These are phyloP conservation scores for Pseudogymnoascus destructans DNA, from an alignment of 2,329 filamentous ascomycete species.

Conservation along the genomic window DNA sequence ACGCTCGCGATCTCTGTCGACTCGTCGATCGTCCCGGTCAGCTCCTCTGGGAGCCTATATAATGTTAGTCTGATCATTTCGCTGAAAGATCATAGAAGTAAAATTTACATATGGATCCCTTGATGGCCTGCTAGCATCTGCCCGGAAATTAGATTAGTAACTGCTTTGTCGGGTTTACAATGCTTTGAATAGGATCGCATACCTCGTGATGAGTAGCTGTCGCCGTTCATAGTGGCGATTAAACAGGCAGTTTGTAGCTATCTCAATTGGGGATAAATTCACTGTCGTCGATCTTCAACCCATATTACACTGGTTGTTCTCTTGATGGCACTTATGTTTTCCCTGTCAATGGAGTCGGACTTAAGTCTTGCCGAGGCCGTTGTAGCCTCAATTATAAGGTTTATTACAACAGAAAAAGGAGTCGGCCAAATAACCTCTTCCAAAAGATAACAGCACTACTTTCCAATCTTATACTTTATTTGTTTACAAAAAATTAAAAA, in stretches of 20 bases:
- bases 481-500: neutral
- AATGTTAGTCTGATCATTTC: slow-evolving; percentile 20
- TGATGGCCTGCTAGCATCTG: slow-evolving; percentile 37
- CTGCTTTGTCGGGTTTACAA: slow-evolving; percentile 19
- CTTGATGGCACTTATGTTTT: slow-evolving; percentile 7
- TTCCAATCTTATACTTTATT: neutral
- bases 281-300: neutral
- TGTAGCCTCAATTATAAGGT: neutral
- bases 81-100: slow-evolving; percentile 1
- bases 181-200: slow-evolving; percentile 24
- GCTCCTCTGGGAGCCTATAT: slow-evolving; percentile 16
- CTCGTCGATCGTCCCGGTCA: slow-evolving; percentile 28
- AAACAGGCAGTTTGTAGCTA: neutral
- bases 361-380: neutral
- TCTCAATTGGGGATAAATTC: neutral
- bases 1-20: slow-evolving; percentile 34
- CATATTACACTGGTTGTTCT: slow-evolving; percentile 5
- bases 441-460: neutral
- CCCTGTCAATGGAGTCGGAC: slow-evolving; percentile 7
- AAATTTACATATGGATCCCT: slow-evolving; percentile 40
- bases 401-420: neutral
- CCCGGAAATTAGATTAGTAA: slow-evolving; percentile 29
- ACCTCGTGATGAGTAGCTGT: slow-evolving; percentile 71
- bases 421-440: neutral
- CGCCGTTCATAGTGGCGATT: slow-evolving; percentile 60